Conservation (phyloP, 2,329 filamentous ascomycete species). For the Exophiala mesophila region DNA sequence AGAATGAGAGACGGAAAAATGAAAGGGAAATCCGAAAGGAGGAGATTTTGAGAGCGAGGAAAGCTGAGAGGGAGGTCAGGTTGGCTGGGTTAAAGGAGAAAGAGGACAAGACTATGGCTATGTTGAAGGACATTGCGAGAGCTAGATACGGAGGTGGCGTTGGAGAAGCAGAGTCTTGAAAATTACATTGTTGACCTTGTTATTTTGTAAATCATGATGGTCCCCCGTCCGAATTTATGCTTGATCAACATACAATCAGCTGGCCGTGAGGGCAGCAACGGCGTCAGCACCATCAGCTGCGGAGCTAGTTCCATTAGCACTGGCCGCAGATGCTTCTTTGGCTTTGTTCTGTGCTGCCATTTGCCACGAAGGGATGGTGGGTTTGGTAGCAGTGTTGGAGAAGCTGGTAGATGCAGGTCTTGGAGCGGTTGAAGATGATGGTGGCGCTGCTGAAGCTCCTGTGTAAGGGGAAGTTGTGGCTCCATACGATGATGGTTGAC, state of each 20-base stretch:
- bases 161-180: neutral
- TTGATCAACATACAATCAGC: too few species aligned
- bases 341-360: slow-evolving; percentile 58
- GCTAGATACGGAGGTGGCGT: slow-evolving; percentile 62
- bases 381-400: slow-evolving; percentile 41
- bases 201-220: neutral
- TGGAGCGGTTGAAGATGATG: slow-evolving; percentile 5
- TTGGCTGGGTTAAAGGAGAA: slow-evolving; percentile 64
- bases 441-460: slow-evolving; percentile 6
- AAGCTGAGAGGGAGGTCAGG: slow-evolving; percentile 75
- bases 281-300: slow-evolving; percentile 25
- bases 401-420: slow-evolving; percentile 16
- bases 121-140: slow-evolving; percentile 71
- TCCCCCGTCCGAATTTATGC: too few species aligned
- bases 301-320: slow-evolving; percentile 10
- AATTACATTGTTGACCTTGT: slow-evolving; percentile 1
- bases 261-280: slow-evolving; percentile 24
- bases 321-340: slow-evolving; percentile 12
- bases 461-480: slow-evolving; percentile 9
- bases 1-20: slow-evolving; percentile 68
- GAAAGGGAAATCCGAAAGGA: slow-evolving; percentile 79
- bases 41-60: slow-evolving; percentile 68
- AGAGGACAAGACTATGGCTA: slow-evolving; percentile 79
- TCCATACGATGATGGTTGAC: slow-evolving; percentile 16
- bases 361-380: slow-evolving; percentile 76